phyloP scores from a whole-genome alignment of 495 filamentous ascomycete species.

The Lasiosphaeriaceae sp. region DNA sequence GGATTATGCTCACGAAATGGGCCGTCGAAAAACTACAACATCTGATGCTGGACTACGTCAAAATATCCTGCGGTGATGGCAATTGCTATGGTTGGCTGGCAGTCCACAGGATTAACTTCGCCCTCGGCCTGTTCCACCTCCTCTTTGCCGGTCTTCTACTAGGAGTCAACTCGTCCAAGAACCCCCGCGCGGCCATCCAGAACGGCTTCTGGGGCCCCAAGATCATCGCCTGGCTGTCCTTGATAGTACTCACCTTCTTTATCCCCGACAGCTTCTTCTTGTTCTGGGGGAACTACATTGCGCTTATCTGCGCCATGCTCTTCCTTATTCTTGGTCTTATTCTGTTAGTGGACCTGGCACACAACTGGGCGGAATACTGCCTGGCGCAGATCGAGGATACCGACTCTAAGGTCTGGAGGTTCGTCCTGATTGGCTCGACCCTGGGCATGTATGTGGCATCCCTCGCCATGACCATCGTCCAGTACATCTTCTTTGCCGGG shows the following conservation, averaged over 20 bases:
- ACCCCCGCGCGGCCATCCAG: conserved; percentile 82
- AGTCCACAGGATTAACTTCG: conserved; percentile 96
- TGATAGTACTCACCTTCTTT: conserved; percentile 89
- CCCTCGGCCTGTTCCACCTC: conserved; percentile 88
- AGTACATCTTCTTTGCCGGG: conserved; percentile 94
- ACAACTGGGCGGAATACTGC: conserved; percentile 97
- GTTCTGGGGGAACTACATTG: conserved; percentile 91
- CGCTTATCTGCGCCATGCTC: conserved; percentile 82
- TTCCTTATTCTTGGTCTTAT: conserved; percentile 92
- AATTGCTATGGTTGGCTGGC: conserved; percentile 94
- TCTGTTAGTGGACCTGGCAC: conserved; percentile 89
- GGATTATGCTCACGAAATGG: conserved; percentile 99
- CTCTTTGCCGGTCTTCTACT: conserved; percentile 78
- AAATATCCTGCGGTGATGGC: conserved; percentile 84
- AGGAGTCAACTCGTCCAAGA: conserved; percentile 81
- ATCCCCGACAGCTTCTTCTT: conserved; percentile 95
- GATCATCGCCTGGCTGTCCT: conserved; percentile 75
- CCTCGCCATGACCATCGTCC: conserved; percentile 88
- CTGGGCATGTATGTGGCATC: conserved; percentile 89
- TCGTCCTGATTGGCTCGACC: conserved; percentile 84
- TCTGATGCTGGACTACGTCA: conserved; percentile 89
- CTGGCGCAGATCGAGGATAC: conserved; percentile 86
- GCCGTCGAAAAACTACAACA: conserved; percentile 92
- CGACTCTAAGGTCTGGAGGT: conserved; percentile 80
- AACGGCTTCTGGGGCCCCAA: conserved; percentile 89